These are phyloP conservation scores for Mycena leptocephala DNA, from an alignment of 768 basidiomycete species.

Conservation along the genomic window DNA sequence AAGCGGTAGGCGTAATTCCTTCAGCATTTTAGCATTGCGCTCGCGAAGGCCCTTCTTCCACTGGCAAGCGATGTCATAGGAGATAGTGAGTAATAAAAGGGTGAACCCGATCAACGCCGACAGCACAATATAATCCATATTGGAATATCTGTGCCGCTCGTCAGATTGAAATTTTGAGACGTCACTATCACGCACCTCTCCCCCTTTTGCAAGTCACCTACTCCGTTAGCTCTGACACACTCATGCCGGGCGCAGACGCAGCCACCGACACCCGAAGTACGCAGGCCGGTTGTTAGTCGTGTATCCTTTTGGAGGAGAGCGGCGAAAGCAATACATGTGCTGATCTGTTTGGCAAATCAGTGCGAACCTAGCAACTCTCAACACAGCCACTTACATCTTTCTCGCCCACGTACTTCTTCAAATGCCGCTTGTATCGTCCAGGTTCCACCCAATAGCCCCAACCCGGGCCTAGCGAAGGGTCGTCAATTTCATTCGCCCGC, in stretches of 20 bases:
- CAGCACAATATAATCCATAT: background rate
- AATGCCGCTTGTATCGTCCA: conserved; percentile 13
- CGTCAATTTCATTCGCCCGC: no score
- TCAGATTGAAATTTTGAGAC: conserved; percentile 8
- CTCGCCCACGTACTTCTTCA: conserved; percentile 7
- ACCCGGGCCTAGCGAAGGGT: conserved; percentile 32
- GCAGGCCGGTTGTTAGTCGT: conserved; percentile 10
- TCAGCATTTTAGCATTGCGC: background rate
- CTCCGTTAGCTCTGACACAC: conserved; percentile 26
- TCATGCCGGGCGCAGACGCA: conserved; percentile 37
- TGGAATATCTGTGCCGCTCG: background rate
- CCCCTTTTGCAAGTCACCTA: conserved; percentile 43
- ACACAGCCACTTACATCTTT: background rate
- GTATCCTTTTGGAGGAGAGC: conserved; percentile 38
- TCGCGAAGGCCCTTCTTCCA: background rate
- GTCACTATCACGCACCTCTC: conserved; percentile 31
- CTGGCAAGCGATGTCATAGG: conserved; percentile 39
- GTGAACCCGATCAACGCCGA: background rate
- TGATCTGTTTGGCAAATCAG: conserved; percentile 31
- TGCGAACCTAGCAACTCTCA: background rate
- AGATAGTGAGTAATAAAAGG: background rate
- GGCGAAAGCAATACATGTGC: conserved; percentile 34
- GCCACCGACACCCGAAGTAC: conserved; percentile 23
- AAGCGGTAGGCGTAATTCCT: background rate
- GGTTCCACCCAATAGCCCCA: conserved; percentile 36